Evolutionary conservation across 2,329 filamentous ascomycete genomes (phyloP), one percentile per base, ranked within the genome.

Genomic region (Pseudocercospora cruenta): DNA sequence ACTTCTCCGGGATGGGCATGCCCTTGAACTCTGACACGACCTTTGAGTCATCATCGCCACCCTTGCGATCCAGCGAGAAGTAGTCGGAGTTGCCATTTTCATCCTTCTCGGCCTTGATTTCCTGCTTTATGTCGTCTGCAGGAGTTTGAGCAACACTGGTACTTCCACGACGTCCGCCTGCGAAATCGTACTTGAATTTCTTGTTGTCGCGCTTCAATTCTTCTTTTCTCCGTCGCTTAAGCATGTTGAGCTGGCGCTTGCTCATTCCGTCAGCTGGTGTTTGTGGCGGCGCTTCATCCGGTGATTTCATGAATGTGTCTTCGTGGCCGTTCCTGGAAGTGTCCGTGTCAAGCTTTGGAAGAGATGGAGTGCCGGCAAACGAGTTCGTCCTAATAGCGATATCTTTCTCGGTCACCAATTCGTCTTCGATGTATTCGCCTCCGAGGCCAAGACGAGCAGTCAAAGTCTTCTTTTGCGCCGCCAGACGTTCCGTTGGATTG

Each of bases 1-100:
- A 93, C 77, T 97, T 95, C 76, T 97, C 92, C 2, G 91, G 88
- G 9, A 92, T 82, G 2, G 89, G 82, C 1, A 90, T 86, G 3
- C 95, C 96, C 78, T 98, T 98, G 83, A 96, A 98, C 75, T 99
- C 95, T 53, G 93, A 92, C 26, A 98, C 91, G 16, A 99, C 88
- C 77, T 97, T 97, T 4, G 89, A 89, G 57, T 96, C 92, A 76
- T 99, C 95, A 68, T 98, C 94, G 3, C 90, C 90, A 36, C 87
- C 83, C 19, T 88, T 88, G 59, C 93, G 88, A 19, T 97, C 94
- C 16, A 97, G 85, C 31, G 88, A 96, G 80, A 99, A 97, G 78
- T 97, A 98, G 73, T 99, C 95, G 21, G 87, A 71, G 55, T 70
- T 71, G 82, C 72, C 82, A 16, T 87, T 88, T 70, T 83, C 82